A percentile compares a stretch with the other conserved stretches of the same genome.
These are phyloP conservation scores for Gynostemma pentaphyllum DNA, from an alignment of 306 rosid species.

Conservation along the genomic window DNA sequence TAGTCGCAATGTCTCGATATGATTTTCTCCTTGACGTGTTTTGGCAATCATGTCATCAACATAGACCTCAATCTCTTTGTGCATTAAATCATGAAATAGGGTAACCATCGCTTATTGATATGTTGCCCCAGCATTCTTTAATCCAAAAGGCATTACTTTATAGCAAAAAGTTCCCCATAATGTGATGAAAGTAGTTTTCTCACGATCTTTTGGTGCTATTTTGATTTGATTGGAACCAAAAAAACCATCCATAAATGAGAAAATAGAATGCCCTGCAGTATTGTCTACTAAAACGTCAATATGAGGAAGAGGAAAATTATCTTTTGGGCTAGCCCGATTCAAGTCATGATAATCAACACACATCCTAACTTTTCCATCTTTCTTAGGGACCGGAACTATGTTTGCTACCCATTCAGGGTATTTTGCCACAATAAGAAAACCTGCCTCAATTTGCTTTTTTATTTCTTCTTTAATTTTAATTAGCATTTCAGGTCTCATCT, in stretches of 20 bases:
- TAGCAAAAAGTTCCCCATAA: too few relatives aligned
- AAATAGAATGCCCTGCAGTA: too few relatives aligned
- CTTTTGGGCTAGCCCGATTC: neutral
- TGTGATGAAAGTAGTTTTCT: too few relatives aligned
- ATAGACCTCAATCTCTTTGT: neutral
- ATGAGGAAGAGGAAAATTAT: neutral
- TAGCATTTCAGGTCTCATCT: neutral
- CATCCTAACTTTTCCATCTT: neutral
- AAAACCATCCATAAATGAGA: too few relatives aligned
- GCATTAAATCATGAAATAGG: too few relatives aligned
- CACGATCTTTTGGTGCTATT: too few relatives aligned
- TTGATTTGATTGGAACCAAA: too few relatives aligned
- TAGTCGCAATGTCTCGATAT: neutral
- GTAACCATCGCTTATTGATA: too few relatives aligned
- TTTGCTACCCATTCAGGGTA: neutral
- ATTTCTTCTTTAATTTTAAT: neutral
- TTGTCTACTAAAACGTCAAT: neutral
- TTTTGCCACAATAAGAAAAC: neutral
- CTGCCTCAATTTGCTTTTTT: neutral
- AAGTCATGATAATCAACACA: neutral
- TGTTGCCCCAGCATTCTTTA: too few relatives aligned
- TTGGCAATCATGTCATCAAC: neutral
- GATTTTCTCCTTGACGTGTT: neutral
- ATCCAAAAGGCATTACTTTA: too few relatives aligned
- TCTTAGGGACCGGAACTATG: neutral